A percentile compares a stretch with the other conserved stretches of the same genome.
phyloP scores from a whole-genome alignment of 2,329 filamentous ascomycete genomes.

The Alternaria panax region DNA sequence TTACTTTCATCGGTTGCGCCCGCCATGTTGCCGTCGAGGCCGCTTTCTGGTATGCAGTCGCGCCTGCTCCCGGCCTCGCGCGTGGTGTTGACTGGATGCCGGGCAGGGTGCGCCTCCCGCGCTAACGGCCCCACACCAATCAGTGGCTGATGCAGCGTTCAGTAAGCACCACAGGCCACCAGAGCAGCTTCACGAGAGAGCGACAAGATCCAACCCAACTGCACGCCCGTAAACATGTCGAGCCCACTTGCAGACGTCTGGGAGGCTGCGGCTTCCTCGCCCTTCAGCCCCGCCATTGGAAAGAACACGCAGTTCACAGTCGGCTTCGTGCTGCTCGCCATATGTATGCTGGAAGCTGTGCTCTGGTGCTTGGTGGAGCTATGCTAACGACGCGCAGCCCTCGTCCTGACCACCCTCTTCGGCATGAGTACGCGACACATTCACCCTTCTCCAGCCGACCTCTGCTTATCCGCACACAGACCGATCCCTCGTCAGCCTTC shows the following conservation, averaged over 20 bases:
- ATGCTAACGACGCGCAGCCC: constrained; percentile 53
- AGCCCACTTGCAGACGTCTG: constrained; percentile 79
- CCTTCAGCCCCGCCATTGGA: constrained; percentile 79
- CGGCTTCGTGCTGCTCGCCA: constrained; percentile 75
- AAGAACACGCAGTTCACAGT: constrained; percentile 87
- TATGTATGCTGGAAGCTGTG: constrained; percentile 58
- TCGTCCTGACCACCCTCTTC: constrained; percentile 79
- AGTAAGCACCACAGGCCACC: constrained; percentile 35
- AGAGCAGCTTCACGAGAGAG: constrained; percentile 24
- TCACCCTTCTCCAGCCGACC: background rate
- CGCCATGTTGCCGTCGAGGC: constrained; percentile 38
- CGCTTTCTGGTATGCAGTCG: constrained; percentile 16
- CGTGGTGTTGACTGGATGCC: constrained; percentile 20
- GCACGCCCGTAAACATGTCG: constrained; percentile 44
- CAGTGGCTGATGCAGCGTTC: constrained; percentile 19
- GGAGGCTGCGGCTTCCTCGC: constrained; percentile 88
- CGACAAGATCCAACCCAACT: constrained; percentile 24
- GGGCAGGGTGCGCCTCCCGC: constrained; percentile 27
- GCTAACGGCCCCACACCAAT: constrained; percentile 27
- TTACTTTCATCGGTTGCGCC: constrained; percentile 49
- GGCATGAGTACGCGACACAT: constrained; percentile 72
- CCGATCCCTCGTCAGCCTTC: constrained; percentile 78
- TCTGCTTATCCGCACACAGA: constrained; percentile 73
- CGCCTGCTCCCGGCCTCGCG: constrained; percentile 17
- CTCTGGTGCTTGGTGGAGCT: constrained; percentile 17